Conservation (phyloP, 257 asterid species). For the Ballota nigra region DNA sequence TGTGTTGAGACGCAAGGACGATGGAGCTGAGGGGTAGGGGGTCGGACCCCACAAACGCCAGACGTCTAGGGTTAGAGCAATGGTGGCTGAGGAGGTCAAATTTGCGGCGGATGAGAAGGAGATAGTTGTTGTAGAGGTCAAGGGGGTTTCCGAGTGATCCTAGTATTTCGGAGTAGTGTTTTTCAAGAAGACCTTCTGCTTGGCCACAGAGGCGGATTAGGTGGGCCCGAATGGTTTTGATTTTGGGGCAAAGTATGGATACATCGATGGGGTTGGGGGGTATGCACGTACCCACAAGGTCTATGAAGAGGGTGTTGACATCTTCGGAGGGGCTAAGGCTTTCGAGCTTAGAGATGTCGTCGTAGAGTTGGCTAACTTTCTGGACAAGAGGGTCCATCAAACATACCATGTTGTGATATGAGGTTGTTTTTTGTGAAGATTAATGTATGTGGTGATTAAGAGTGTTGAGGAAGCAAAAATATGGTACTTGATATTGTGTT, state of each 20-base stretch:
- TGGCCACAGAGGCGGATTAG: slow-evolving; percentile 58
- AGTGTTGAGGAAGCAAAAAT: neutral
- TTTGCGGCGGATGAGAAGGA: slow-evolving; percentile 51
- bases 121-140: slow-evolving; percentile 56
- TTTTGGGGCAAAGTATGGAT: slow-evolving; percentile 44
- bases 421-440: neutral
- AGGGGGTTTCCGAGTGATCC: slow-evolving; percentile 51
- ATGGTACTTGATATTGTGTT: slow-evolving; percentile 3
- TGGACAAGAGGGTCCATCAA: slow-evolving; percentile 51
- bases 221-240: slow-evolving; percentile 46
- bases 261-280: slow-evolving; percentile 54
- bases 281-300: slow-evolving; percentile 55
- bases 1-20: slow-evolving; percentile 56
- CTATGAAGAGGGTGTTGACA: slow-evolving; percentile 57
- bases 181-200: slow-evolving; percentile 66
- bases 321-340: slow-evolving; percentile 61
- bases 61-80: slow-evolving; percentile 24
- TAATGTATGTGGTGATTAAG: neutral
- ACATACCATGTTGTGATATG: slow-evolving; percentile 63
- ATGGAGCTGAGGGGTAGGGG: slow-evolving; percentile 72
- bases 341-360: slow-evolving; percentile 55
- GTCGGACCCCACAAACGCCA: slow-evolving; percentile 70
- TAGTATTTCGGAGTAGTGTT: slow-evolving; percentile 52
- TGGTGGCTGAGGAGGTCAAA: slow-evolving; percentile 46
- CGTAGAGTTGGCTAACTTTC: slow-evolving; percentile 42